Conservation (phyloP, 1,139 yeast species). For the Petasospora rhodanensis region DNA sequence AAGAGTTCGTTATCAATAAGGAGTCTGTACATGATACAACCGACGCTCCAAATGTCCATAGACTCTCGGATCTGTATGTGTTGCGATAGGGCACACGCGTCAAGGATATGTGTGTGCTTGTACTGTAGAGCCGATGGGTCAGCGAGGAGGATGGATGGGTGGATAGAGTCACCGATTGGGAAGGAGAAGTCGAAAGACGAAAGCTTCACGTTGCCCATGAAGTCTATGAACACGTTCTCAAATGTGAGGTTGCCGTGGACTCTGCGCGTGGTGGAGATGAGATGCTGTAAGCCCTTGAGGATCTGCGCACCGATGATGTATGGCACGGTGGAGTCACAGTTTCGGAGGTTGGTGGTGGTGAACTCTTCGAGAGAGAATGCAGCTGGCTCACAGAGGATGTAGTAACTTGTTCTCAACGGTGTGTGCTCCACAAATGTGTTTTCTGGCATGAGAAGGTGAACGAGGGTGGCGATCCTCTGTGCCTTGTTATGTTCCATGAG, state of each 20-base stretch:
- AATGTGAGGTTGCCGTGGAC: slow-evolving; percentile 15
- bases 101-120: slow-evolving; percentile 13
- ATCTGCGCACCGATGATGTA: slow-evolving; percentile 9
- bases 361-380: slow-evolving; percentile 6
- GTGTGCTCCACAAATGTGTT: slow-evolving; percentile 9
- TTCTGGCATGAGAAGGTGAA: background rate
- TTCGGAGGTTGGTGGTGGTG: background rate
- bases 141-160: slow-evolving; percentile 4
- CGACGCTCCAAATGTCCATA: slow-evolving; percentile 14
- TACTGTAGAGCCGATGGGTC: slow-evolving; percentile 3
- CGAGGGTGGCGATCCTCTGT: too few relatives aligned
- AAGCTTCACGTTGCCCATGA: slow-evolving; percentile 8
- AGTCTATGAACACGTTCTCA: slow-evolving; percentile 10
- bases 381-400: slow-evolving; percentile 9
- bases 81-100: too few relatives aligned
- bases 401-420: slow-evolving; percentile 9
- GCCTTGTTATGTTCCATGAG: slow-evolving; percentile 1
- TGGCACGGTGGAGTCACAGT: slow-evolving; percentile 1
- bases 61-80: slow-evolving; percentile 1
- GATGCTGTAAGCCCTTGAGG: slow-evolving; percentile 6
- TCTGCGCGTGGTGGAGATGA: too few relatives aligned
- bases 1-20: slow-evolving; percentile 19
- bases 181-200: slow-evolving; percentile 12
- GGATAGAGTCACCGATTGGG: background rate
- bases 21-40: slow-evolving; percentile 24